phyloP scores from a whole-genome alignment of 2,329 filamentous ascomycete species.

The Albifimbria verrucaria region DNA sequence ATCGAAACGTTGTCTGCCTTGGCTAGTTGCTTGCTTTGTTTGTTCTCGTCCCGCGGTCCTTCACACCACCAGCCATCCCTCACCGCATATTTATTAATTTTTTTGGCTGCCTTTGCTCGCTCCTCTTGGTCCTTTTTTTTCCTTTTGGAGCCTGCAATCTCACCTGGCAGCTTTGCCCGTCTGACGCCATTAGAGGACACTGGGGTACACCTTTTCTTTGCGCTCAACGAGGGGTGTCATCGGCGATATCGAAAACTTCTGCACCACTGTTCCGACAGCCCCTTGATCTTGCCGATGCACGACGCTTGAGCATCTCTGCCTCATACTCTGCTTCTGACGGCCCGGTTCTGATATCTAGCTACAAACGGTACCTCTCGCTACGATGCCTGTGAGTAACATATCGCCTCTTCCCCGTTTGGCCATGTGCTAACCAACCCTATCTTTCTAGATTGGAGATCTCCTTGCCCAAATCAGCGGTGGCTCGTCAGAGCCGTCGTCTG shows the following conservation, averaged over 20 bases:
- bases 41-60: constrained; percentile 15
- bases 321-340: too few species aligned
- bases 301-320: neutral
- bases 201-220: neutral
- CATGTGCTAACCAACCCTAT: neutral
- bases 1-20: constrained; percentile 12
- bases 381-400: constrained; percentile 27
- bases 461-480: constrained; percentile 58
- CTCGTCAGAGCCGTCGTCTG: neutral
- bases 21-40: constrained; percentile 13
- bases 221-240: neutral
- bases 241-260: neutral
- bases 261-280: neutral
- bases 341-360: constrained; percentile 4
- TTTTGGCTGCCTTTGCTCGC: too few species aligned
- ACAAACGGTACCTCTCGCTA: constrained; percentile 13
- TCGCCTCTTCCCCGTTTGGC: neutral
- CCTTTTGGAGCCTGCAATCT: too few species aligned
- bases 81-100: too few species aligned
- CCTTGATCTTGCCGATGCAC: neutral
- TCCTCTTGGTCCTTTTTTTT: too few species aligned
- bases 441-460: constrained; percentile 31
- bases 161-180: too few species aligned
- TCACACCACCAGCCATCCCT: neutral
- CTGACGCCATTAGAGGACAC: neutral